Evolutionary conservation across 208 protist species (phyloP), one percentile per base, ranked within the genome.

Genomic region (Crithidia sp.): DNA sequence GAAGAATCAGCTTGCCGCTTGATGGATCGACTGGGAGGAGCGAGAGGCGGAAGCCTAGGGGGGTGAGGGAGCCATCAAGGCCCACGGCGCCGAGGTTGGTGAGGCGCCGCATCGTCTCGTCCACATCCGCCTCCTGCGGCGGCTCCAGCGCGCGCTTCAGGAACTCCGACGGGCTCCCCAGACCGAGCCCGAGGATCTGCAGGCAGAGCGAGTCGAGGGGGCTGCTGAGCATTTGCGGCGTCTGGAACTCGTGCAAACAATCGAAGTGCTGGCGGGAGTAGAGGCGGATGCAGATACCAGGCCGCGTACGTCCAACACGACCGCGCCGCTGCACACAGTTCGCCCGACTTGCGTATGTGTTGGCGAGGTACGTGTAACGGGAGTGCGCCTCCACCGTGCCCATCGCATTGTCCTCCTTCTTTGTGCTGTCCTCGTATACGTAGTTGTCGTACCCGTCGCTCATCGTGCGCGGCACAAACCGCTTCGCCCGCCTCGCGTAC

Each of bases 181-280:
- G 57, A 10, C 63, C 39, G 47, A 97, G 77, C 9, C 82, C 67
- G 12, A 97, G 69, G 47, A 95, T 90, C 44, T 83, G 79, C 40
- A 99, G 86, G 74, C 94, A 98, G 28, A 99, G 45, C 8, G 87
- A 62, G 59, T 99, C 98, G 7, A 99, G 90, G 8, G 97, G 96
- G 2, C 85, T 90, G 40, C 98, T 93, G 10, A 95, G 76, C 60
- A 99, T 98, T 75, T 99, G 97, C 7, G 98, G 98, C 5, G 89
- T 95, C 58, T 96, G 94, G 67, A 96, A 98, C 19, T 95, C 89
- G 63, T 90, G 86, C 53, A 98, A 69, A 0, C 14, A 57, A 2
- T 86, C 75, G 52, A 96, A 98, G 76, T 96, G 92, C 41, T 80
- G 63, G 9, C 81, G 79, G 0, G 98, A 95, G 80, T 95, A 99